A percentile compares a stretch with the other conserved stretches of the same genome.
phyloP scores from a whole-genome alignment of 1,284 basidiomycete species.

The Rhodotorula sp. region DNA sequence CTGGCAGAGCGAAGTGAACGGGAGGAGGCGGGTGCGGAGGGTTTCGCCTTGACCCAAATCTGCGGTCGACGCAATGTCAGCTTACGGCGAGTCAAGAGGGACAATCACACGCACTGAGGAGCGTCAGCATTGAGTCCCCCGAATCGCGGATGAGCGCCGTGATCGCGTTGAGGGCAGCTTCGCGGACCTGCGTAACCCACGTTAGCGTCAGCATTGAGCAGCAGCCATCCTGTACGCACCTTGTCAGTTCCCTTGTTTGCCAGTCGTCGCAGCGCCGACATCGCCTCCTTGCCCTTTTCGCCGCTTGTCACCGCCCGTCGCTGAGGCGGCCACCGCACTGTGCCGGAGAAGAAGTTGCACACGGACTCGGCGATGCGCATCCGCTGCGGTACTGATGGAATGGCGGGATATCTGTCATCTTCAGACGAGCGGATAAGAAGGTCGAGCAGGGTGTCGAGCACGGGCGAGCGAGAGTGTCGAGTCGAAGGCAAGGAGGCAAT shows the following conservation, averaged over 20 bases:
- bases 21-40: background rate
- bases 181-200: constrained; percentile 7
- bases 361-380: constrained; percentile 21
- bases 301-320: constrained; percentile 1
- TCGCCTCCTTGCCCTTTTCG: background rate
- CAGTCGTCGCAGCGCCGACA: constrained; percentile 7
- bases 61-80: background rate
- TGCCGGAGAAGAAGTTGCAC: constrained; percentile 24
- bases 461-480: background rate
- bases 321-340: constrained; percentile 5
- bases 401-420: background rate
- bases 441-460: constrained; percentile 3
- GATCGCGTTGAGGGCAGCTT: constrained; percentile 25
- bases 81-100: too few relatives aligned
- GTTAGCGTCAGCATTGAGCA: background rate
- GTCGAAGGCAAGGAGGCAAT: background rate
- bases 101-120: background rate
- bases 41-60: background rate
- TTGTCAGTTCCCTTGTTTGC: constrained; percentile 5
- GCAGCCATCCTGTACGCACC: background rate
- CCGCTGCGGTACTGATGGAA: background rate
- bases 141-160: constrained; percentile 21
- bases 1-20: background rate
- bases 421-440: constrained; percentile 12
- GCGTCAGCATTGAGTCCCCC: background rate